Evolutionary conservation across 192 early-diverging fungal genomes (phyloP), one percentile per base, ranked within the genome.

Genomic region (Coemansia sp.): DNA sequence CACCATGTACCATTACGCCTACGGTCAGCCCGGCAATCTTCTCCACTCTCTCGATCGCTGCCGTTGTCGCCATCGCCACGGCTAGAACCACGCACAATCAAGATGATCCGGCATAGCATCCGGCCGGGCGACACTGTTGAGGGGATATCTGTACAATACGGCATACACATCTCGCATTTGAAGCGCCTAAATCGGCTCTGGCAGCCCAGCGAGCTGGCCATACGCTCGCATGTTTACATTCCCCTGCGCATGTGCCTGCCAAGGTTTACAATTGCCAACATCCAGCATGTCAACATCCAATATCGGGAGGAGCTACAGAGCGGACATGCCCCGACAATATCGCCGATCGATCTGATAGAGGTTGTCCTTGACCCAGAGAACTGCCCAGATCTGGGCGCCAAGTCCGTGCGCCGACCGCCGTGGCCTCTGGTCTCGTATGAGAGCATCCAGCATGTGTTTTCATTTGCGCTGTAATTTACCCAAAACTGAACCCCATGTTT

Each of bases 111-210:
- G 22, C 67, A 70, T 35, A 29, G 10, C 9, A 35, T 70, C 20
- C 37, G 19, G 22, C 23, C 21, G 7, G 18, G 37, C 7, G 67
- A 70, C 27, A 58, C 67, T 5, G 46, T 63, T 2, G 60, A 70
- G 41, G 56, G 67, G 1, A 45, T 70, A 3, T 58, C 67, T 2
- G 58, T 70, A 3, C 56, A 63, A 14, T 63, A 70, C 26, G 67
- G 67, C 20, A 51, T 59, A 30, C 23, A 30, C 12, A 41, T 56
- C 12, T 64, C 67, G 33, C 51, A 71, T 19, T 17, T 71, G 22
- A 64, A 64, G 51, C 67, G 67, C 8, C 48, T 71, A 21, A 71
- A 71, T 17, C 60, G 67, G 10, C 56, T 71, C 28, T 71, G 67
- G 67, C 56, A 59, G n/a, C 28, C 60, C 1, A 64, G 34, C 23